These are phyloP conservation scores for Diaporthe ilicicola DNA, from an alignment of 2,329 filamentous ascomycete species.

Conservation along the genomic window DNA sequence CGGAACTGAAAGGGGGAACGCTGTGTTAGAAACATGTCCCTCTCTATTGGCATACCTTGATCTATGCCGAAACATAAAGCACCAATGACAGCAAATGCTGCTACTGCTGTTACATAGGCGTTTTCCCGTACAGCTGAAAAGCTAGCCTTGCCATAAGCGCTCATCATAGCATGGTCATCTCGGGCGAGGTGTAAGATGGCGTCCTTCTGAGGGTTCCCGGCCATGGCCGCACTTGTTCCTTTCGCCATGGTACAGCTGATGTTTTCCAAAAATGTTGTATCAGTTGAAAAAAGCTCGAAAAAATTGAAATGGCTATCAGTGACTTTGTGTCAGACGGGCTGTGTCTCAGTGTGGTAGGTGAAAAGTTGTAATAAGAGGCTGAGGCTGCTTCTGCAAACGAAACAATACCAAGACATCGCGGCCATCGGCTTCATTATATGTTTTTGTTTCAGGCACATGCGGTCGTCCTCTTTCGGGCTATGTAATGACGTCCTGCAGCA, in stretches of 20 bases:
- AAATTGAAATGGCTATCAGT: not conserved
- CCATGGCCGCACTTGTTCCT: not conserved
- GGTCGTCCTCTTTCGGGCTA: not conserved
- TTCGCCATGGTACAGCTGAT: not conserved
- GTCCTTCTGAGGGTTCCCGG: constrained; percentile 16
- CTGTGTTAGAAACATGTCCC: not conserved
- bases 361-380: not conserved
- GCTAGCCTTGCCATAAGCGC: constrained; percentile 22
- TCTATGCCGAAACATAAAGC: constrained; percentile 41
- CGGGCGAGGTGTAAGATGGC: constrained; percentile 8
- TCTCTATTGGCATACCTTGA: constrained; percentile 8
- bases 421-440: constrained; percentile 18
- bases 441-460: not conserved
- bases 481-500: not conserved
- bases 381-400: not conserved
- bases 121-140: constrained; percentile 2
- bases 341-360: constrained; percentile 2
- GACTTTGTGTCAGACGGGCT: not conserved
- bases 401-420: not conserved
- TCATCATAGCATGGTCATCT: constrained; percentile 18
- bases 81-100: constrained; percentile 46
- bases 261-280: too few relatives aligned
- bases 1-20: not conserved
- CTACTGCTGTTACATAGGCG: constrained; percentile 20
- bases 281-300: too few relatives aligned